Percentiles rank a stretch among this genome's conserved stretches.
phyloP scores from a whole-genome alignment of 352 stramenopile genomes.

The Phytophthora melonis region DNA sequence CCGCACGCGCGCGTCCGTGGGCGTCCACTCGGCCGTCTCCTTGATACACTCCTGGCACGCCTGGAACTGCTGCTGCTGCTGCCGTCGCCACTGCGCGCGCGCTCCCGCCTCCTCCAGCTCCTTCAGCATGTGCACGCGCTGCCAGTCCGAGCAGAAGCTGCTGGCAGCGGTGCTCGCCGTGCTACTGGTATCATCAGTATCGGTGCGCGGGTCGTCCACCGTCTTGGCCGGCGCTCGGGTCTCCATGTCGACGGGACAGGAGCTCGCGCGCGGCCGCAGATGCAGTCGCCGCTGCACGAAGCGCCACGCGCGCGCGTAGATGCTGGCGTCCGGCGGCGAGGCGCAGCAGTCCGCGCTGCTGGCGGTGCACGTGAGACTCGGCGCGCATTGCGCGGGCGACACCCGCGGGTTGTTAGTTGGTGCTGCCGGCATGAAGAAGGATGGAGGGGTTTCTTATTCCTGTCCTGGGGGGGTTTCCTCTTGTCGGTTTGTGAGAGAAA shows the following conservation, averaged over 20 bases:
- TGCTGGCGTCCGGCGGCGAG: constrained; percentile 18
- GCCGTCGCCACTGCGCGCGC: constrained; percentile 29
- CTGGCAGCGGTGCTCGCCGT: not conserved
- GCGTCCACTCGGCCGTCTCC: constrained; percentile 30
- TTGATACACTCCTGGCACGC: constrained; percentile 28
- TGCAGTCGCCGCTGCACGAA: constrained; percentile 53
- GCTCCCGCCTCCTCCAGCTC: constrained; percentile 46
- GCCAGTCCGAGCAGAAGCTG: constrained; percentile 40
- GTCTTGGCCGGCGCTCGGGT: constrained; percentile 7
- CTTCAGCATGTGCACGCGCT: constrained; percentile 50
- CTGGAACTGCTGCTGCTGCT: constrained; percentile 3
- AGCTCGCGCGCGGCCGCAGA: constrained; percentile 41
- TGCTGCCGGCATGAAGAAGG: too few species aligned
- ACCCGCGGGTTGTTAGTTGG: constrained; percentile 18
- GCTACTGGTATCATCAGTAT: too few species aligned
- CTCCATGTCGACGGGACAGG: constrained; percentile 39
- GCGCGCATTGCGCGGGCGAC: too few species aligned
- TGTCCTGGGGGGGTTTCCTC: too few species aligned
- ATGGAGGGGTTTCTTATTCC: too few species aligned
- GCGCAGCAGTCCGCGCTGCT: constrained; percentile 18
- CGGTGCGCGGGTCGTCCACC: not conserved
- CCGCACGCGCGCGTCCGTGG: constrained; percentile 8
- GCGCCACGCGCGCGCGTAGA: constrained; percentile 49
- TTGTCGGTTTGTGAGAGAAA: too few species aligned
- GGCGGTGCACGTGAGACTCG: constrained; percentile 20